These are phyloP conservation scores for Trichoderma virens DNA, from an alignment of 495 filamentous ascomycete species.

Conservation along the genomic window DNA sequence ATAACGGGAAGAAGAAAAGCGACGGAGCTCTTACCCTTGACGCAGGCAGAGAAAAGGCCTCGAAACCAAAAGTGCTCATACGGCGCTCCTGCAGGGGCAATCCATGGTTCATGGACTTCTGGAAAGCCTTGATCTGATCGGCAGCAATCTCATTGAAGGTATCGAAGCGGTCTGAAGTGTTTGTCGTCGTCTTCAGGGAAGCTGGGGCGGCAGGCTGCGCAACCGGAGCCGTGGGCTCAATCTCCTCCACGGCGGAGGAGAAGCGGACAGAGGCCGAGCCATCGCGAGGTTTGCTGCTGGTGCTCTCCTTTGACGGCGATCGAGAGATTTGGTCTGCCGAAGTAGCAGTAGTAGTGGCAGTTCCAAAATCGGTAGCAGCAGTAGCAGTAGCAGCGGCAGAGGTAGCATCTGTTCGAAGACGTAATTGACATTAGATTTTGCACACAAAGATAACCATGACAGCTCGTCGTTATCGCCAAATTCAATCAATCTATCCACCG, in stretches of 20 bases:
- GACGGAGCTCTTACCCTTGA: conserved; percentile 61
- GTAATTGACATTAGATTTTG: no score
- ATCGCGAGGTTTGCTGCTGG: conserved; percentile 7
- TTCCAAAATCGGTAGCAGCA: background rate
- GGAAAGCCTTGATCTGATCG: conserved; percentile 63
- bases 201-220: conserved; percentile 11
- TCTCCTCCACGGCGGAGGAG: conserved; percentile 66
- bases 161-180: conserved; percentile 12
- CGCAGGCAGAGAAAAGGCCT: conserved; percentile 76
- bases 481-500: no score
- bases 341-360: no score
- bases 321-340: no score
- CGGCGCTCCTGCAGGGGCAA: conserved; percentile 70
- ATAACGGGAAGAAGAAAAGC: background rate
- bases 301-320: background rate
- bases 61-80: conserved; percentile 79
- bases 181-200: conserved; percentile 13
- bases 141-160: conserved; percentile 37
- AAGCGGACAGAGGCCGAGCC: conserved; percentile 62
- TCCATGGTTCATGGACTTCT: conserved; percentile 61
- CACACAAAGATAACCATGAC: no score
- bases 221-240: conserved; percentile 42
- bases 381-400: background rate
- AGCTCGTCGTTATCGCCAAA: no score
- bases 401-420: conserved; percentile 4